phyloP scores from a whole-genome alignment of 176 grass and related monocot species.

The Neostapfia colusana region DNA sequence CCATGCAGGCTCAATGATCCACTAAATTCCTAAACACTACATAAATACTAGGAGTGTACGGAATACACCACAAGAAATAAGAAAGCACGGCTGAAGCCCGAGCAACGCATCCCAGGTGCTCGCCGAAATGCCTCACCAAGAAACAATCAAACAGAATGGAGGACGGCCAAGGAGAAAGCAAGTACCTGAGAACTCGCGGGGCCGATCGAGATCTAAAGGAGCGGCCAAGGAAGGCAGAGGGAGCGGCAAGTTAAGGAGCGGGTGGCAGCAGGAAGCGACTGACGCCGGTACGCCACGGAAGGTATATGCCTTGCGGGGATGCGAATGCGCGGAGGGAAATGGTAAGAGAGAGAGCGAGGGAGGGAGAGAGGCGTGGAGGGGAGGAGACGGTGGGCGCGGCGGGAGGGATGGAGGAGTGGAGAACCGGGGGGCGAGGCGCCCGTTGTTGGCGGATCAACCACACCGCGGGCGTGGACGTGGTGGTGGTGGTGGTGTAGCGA shows the following conservation, averaged over 20 bases:
- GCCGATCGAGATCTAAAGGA: constrained; percentile 28
- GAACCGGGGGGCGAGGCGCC: constrained; percentile 25
- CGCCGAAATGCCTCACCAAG: constrained; percentile 45
- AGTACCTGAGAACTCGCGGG: constrained; percentile 31
- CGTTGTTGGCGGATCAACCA: constrained; percentile 46
- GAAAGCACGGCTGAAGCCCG: neutral
- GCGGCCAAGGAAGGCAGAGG: neutral
- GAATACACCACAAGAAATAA: neutral
- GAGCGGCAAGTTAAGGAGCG: neutral
- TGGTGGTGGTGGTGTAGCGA: neutral
- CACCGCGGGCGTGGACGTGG: constrained; percentile 25
- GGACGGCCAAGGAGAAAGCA: neutral
- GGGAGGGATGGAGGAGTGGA: constrained; percentile 22
- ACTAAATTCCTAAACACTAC: neutral
- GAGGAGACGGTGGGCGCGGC: neutral
- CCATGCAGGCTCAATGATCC: neutral
- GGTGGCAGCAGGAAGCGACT: constrained; percentile 18
- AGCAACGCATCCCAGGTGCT: constrained; percentile 5
- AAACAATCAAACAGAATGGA: constrained; percentile 23
- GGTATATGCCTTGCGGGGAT: constrained; percentile 49
- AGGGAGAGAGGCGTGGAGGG: neutral
- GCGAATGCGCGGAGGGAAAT: neutral
- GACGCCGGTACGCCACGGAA: constrained; percentile 25
- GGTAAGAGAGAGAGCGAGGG: neutral
- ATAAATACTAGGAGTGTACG: neutral